These are phyloP conservation scores for Cercospora nicotianae DNA, from an alignment of 2,329 filamentous ascomycete species.

Conservation along the genomic window DNA sequence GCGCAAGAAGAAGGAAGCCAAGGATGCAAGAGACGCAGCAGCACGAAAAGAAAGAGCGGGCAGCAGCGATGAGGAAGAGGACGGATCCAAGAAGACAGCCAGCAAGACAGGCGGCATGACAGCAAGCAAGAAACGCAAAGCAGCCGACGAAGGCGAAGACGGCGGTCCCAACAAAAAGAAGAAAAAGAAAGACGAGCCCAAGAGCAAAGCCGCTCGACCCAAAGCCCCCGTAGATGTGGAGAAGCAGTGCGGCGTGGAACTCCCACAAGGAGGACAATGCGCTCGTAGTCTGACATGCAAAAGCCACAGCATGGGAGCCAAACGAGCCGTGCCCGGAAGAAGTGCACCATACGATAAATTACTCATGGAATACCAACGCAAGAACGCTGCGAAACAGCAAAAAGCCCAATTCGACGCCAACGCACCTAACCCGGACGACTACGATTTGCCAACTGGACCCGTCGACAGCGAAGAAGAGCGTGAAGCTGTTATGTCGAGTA, in stretches of 20 bases:
- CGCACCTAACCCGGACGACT: slow-evolving; percentile 76
- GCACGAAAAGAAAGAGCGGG: slow-evolving; percentile 45
- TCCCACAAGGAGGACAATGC: slow-evolving; percentile 82
- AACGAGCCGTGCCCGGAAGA: slow-evolving; percentile 78
- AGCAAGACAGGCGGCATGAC: slow-evolving; percentile 34
- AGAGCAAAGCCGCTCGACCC: slow-evolving; percentile 71
- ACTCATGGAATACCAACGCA: slow-evolving; percentile 70
- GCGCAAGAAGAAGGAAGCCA: slow-evolving; percentile 64
- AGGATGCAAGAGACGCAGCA: slow-evolving; percentile 54
- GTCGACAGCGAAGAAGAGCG: slow-evolving; percentile 96
- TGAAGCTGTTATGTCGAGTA: slow-evolving; percentile 79
- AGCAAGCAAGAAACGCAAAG: slow-evolving; percentile 47
- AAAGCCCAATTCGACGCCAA: slow-evolving; percentile 95
- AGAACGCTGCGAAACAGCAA: slow-evolving; percentile 97
- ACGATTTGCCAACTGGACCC: slow-evolving; percentile 69
- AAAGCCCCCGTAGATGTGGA: slow-evolving; percentile 93
- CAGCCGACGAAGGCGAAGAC: slow-evolving; percentile 59
- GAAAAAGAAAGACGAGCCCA: slow-evolving; percentile 55
- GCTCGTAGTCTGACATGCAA: slow-evolving; percentile 87
- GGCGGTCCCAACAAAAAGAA: slow-evolving; percentile 84
- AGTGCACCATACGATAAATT: slow-evolving; percentile 90
- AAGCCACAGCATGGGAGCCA: slow-evolving; percentile 89
- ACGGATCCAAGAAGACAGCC: slow-evolving; percentile 34
- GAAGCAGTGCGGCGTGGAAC: slow-evolving; percentile 82
- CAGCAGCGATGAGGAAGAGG: slow-evolving; percentile 44